Base-by-base conservation (phyloP, 2,329 filamentous ascomycete genomes). In the Talaromyces sp. region DNA sequence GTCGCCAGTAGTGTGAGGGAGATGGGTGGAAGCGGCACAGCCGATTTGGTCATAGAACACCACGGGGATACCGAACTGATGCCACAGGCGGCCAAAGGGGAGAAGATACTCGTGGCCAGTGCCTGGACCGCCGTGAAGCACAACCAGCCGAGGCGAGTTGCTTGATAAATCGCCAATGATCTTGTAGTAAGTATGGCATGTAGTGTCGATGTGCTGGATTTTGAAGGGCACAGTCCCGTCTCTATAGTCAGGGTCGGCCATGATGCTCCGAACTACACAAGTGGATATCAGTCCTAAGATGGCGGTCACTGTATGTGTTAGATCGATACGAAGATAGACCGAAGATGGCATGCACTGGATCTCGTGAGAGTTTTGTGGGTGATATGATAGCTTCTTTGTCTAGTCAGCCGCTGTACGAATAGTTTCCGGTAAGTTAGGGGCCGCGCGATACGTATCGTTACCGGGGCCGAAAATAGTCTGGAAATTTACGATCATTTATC, bases 361-460 rank as follows among this genome's bases (percentile, higher is more conserved):
- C 35, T 38, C 32, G 12, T 38, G 32, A 17, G 32, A 17, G 14
- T 14, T 38, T 38, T 17, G 12, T 35, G 7, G 32, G 14, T 14
- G 12, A 35, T 35, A 35, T 17, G 12, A 17, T 35, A 68, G 97
- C 90, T 76, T 99, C 94, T 67, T 97, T 92, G 62, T 97, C 89
- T 27, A 92, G n/a, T n/a, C n/a, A n/a, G n/a, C n/a, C n/a, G n/a
- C n/a, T n/a, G n/a, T n/a, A n/a, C n/a, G n/a, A n/a, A n/a, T 99
- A 62, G 94, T 94, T 80, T 96, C 96, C 94, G 31, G 31, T 14
- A 12, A 12, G 9, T 35, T 12, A 14, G 11, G 31, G 31, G 14
- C 14, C 17, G 14, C 14, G 1, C 31, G 10, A 32, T 11, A 32
- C 31, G 10, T 32, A 32, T 32, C 31, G 31, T 32, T 32, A 32